Evolutionary conservation across 345 rosid species (phyloP).

Genomic region (Carallia brachiata): DNA sequence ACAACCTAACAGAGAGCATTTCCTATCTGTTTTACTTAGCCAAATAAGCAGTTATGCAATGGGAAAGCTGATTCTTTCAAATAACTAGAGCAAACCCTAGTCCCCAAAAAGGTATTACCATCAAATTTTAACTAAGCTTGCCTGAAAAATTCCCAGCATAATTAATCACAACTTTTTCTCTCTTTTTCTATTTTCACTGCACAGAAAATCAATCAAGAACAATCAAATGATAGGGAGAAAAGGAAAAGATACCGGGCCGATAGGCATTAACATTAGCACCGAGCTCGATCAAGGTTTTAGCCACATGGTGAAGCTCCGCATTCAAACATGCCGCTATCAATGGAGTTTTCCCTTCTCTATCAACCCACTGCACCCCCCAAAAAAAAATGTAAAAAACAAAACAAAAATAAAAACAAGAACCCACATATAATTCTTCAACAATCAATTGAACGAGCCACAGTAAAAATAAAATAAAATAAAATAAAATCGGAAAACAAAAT

Average conservation of each 20-base stretch:
- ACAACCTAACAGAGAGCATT: too few species aligned
- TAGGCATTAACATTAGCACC: constrained; percentile 86
- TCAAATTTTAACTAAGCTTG: too few species aligned
- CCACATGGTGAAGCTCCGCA: constrained; percentile 57
- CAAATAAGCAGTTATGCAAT: too few species aligned
- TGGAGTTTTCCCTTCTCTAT: constrained; percentile 92
- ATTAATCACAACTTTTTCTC: too few species aligned
- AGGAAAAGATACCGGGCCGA: constrained; percentile 59
- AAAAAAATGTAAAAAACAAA: neutral
- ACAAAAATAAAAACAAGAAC: neutral
- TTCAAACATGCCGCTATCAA: constrained; percentile 80
- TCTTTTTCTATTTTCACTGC: too few species aligned
- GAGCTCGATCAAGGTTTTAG: constrained; percentile 76
- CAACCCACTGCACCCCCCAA: constrained; percentile 63
- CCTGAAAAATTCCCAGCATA: too few species aligned
- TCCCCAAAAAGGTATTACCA: too few species aligned
- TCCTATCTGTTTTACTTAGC: too few species aligned
- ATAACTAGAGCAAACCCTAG: too few species aligned
- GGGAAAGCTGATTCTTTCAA: too few species aligned
- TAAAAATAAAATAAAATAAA: neutral
- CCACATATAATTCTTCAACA: neutral
- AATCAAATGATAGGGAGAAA: neutral
- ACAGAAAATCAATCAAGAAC: too few species aligned
- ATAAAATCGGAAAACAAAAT: neutral
- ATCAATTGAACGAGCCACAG: neutral